Percentiles rank a stretch among this genome's conserved stretches.
phyloP scores from a whole-genome alignment of 306 rosid genomes.

The Sphenostylis stenocarpa region DNA sequence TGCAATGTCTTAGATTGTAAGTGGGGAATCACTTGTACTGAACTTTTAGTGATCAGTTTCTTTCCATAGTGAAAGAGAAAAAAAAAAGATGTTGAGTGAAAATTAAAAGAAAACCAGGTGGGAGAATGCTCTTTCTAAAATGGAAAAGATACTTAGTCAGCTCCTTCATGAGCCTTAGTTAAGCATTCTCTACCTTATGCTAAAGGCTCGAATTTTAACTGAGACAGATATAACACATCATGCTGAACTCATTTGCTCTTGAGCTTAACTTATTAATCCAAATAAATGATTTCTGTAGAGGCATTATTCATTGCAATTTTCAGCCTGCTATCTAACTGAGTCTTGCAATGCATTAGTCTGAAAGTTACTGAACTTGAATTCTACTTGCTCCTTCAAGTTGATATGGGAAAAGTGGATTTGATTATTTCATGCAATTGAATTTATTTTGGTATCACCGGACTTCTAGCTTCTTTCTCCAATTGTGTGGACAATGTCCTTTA shows the following conservation, averaged over 20 bases:
- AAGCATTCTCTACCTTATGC: not conserved
- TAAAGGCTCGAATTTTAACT: not conserved
- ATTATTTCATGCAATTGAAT: not conserved
- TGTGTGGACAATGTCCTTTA: not conserved
- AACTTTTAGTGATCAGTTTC: not conserved
- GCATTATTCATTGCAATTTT: not conserved
- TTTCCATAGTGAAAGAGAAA: not conserved
- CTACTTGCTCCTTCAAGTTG: not conserved
- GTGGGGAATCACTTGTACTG: not conserved
- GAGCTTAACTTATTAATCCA: not conserved
- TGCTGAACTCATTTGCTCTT: not conserved
- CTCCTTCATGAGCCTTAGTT: not conserved
- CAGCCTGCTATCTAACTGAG: not conserved
- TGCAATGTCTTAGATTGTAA: conserved; percentile 13
- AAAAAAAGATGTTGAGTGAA: not conserved
- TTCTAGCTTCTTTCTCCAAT: not conserved
- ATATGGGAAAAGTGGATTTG: not conserved
- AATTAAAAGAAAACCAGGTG: not conserved
- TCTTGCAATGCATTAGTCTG: not conserved
- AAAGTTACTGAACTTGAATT: not conserved
- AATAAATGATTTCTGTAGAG: not conserved
- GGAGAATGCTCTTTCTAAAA: not conserved
- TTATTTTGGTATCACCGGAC: not conserved
- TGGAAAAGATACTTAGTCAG: not conserved
- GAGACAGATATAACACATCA: not conserved